A percentile compares a stretch with the other conserved stretches of the same genome.
Conservation (phyloP, 805 yeast genomes). For the Novakomyces olei region DNA sequence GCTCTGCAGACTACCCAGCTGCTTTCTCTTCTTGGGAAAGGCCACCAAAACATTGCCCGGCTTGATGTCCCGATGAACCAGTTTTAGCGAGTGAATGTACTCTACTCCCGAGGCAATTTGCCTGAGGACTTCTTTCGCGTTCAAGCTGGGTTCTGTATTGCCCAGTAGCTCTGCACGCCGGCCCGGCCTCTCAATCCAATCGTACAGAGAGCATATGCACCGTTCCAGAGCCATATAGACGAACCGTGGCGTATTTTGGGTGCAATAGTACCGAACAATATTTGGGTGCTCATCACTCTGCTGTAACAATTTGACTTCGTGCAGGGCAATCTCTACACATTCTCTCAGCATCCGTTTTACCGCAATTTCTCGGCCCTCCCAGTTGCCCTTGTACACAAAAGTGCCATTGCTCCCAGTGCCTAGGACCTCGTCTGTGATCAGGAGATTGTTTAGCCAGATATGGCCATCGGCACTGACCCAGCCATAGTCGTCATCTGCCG, state of each 20-base stretch:
- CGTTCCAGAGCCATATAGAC: conserved; percentile 81
- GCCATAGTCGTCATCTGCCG: background rate
- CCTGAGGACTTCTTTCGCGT: conserved; percentile 27
- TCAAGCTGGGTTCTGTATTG: conserved; percentile 23
- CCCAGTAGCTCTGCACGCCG: conserved; percentile 20
- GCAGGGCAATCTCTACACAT: conserved; percentile 86
- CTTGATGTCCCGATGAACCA: conserved; percentile 84
- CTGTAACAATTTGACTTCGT: conserved; percentile 79
- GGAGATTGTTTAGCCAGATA: conserved; percentile 15
- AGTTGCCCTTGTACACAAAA: conserved; percentile 71
- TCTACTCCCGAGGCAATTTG: conserved; percentile 72
- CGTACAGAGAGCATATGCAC: conserved; percentile 76
- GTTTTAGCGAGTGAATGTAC: conserved; percentile 70
- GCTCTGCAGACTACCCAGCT: too few relatives aligned
- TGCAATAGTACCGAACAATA: conserved; percentile 53
- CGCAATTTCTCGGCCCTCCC: conserved; percentile 86
- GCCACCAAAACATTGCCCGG: conserved; percentile 86
- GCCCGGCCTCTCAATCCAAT: conserved; percentile 37
- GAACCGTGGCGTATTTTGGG: conserved; percentile 73
- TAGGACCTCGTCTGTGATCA: conserved; percentile 48
- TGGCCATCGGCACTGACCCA: background rate
- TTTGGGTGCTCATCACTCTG: conserved; percentile 38
- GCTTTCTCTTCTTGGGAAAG: conserved; percentile 18
- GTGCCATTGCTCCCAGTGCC: conserved; percentile 97
- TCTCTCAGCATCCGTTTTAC: conserved; percentile 84